phyloP scores from a whole-genome alignment of 1,284 basidiomycete species.

The Pseudozyma pruni region DNA sequence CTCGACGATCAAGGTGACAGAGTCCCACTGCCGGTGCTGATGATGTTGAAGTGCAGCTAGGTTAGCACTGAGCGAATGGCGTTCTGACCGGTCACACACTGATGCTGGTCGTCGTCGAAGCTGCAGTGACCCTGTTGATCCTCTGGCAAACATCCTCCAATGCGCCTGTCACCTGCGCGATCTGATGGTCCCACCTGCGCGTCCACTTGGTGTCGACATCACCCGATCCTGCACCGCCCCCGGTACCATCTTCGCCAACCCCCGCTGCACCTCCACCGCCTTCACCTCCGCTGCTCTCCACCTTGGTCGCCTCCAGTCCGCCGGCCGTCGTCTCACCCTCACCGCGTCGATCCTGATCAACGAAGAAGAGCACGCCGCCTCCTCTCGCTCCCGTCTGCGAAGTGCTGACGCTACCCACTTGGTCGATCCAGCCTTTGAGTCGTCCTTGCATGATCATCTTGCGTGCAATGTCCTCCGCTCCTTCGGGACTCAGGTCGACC shows the following conservation, averaged over 20 bases:
- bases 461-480: slow-evolving; percentile 91
- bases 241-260: slow-evolving; percentile 8
- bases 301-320: slow-evolving; percentile 36
- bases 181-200: slow-evolving; percentile 51
- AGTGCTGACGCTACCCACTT: slow-evolving; percentile 72
- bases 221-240: slow-evolving; percentile 12
- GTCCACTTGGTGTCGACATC: slow-evolving; percentile 45
- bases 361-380: slow-evolving; percentile 83
- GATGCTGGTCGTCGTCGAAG: slow-evolving; percentile 1
- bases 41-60: no score
- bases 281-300: slow-evolving; percentile 8
- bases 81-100: no score
- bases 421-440: slow-evolving; percentile 88
- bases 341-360: slow-evolving; percentile 72
- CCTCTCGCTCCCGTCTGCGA: slow-evolving; percentile 1
- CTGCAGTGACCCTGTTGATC: slow-evolving; percentile 31
- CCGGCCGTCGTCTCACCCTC: slow-evolving; percentile 46
- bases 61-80: no score
- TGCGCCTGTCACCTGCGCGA: slow-evolving; percentile 39
- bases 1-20: no score
- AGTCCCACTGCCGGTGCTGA: no score
- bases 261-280: slow-evolving; percentile 10
- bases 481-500: slow-evolving; percentile 70
- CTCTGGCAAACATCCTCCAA: slow-evolving; percentile 51
- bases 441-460: slow-evolving; percentile 96